Evolutionary conservation across 306 rosid genomes (phyloP).

Genomic region (Prunus kanzakura): DNA sequence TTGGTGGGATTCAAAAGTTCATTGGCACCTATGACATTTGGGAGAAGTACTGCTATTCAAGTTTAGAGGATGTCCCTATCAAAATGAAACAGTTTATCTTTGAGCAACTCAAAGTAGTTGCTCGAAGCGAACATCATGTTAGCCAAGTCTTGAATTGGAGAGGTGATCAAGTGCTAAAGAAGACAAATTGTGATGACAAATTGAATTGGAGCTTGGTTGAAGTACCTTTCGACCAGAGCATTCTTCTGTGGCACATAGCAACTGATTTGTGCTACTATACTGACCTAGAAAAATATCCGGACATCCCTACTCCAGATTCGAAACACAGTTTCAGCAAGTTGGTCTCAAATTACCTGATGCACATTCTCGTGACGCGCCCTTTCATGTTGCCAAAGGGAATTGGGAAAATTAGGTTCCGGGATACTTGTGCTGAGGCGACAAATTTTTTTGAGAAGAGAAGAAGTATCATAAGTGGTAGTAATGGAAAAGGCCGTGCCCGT

Average conservation of each 20-base stretch:
- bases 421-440: too few species aligned
- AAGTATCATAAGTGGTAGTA: too few species aligned
- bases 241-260: conserved; percentile 68
- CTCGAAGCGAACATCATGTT: background rate
- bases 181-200: conserved; percentile 26
- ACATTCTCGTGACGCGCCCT: too few species aligned
- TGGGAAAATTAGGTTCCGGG: too few species aligned
- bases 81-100: conserved; percentile 37
- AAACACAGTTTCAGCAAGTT: conserved; percentile 4
- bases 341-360: too few species aligned
- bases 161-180: conserved; percentile 49
- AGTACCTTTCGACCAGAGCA: conserved; percentile 61
- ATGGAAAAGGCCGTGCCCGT: too few species aligned
- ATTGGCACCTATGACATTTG: conserved; percentile 31
- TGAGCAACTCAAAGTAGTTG: conserved; percentile 27
- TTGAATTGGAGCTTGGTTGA: conserved; percentile 35
- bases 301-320: background rate
- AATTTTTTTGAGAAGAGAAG: too few species aligned
- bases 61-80: conserved; percentile 17
- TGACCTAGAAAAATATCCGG: background rate
- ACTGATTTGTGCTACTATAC: conserved; percentile 53
- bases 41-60: conserved; percentile 30
- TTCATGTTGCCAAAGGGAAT: too few species aligned
- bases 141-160: conserved; percentile 39
- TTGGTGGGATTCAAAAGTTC: conserved; percentile 28